These are phyloP conservation scores for Fremontodendron californicum DNA, from an alignment of 345 rosid species.

Conservation along the genomic window DNA sequence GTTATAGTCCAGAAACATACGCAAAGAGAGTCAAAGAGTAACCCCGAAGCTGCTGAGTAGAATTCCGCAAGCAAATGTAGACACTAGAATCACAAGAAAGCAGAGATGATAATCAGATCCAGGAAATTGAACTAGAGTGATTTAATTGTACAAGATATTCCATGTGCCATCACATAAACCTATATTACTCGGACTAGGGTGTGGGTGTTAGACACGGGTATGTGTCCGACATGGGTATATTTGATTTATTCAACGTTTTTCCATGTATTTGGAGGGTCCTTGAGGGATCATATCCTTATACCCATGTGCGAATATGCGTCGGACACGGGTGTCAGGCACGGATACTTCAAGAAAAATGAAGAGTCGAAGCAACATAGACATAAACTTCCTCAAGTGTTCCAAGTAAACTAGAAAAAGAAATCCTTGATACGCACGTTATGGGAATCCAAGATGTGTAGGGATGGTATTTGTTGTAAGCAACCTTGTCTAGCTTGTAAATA, in stretches of 20 bases:
- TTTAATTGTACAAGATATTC: background rate
- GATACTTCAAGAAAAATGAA: too few relatives aligned
- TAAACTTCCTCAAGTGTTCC: background rate
- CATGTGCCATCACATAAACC: background rate
- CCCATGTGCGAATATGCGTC: too few relatives aligned
- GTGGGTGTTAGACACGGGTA: too few relatives aligned
- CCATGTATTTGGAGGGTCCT: too few relatives aligned
- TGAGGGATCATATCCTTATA: too few relatives aligned
- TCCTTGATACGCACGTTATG: constrained; percentile 63
- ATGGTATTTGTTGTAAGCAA: constrained; percentile 86
- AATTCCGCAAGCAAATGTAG: constrained; percentile 88
- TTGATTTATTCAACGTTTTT: too few relatives aligned
- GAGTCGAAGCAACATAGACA: too few relatives aligned
- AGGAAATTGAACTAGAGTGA: background rate
- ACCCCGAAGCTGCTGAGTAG: constrained; percentile 73
- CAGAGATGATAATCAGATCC: constrained; percentile 17
- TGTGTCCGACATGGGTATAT: too few relatives aligned
- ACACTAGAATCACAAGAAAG: constrained; percentile 48
- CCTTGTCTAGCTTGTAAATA: constrained; percentile 88
- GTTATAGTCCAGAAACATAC: constrained; percentile 41
- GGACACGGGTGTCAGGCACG: too few relatives aligned
- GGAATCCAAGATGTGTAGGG: constrained; percentile 99
- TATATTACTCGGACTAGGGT: too few relatives aligned
- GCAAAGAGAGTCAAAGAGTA: constrained; percentile 76
- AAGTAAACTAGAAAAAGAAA: background rate